A percentile compares a stretch with the other conserved stretches of the same genome.
phyloP scores from a whole-genome alignment of 1,284 basidiomycete genomes.

The Chalciporus sp. region DNA sequence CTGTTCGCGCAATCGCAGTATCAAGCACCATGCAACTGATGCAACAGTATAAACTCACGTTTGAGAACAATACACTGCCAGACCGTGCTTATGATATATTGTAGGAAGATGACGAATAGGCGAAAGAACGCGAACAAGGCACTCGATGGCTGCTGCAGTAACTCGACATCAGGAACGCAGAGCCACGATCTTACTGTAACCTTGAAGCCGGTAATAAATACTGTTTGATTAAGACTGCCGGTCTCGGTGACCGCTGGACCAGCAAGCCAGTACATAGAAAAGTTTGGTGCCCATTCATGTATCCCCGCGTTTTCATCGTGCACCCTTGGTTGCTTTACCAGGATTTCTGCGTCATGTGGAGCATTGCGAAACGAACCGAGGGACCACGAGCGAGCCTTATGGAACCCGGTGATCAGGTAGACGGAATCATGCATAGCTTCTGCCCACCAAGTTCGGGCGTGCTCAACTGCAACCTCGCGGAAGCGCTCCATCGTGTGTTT shows the following conservation, averaged over 20 bases:
- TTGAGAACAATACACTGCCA: too few species aligned
- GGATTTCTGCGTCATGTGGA: not conserved
- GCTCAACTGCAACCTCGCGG: not conserved
- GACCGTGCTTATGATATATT: too few species aligned
- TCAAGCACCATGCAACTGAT: too few species aligned
- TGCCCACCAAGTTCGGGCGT: not conserved
- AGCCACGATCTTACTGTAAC: slow-evolving; percentile 3
- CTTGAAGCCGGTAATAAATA: slow-evolving; percentile 14
- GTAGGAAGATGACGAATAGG: too few species aligned
- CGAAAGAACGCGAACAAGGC: too few species aligned
- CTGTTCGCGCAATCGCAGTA: too few species aligned
- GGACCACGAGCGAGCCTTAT: slow-evolving; percentile 11
- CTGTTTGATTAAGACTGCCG: not conserved
- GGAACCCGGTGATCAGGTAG: slow-evolving; percentile 14
- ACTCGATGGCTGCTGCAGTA: too few species aligned
- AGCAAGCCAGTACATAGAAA: not conserved
- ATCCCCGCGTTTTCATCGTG: not conserved
- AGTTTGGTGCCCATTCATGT: not conserved
- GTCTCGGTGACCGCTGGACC: not conserved
- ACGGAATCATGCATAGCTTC: not conserved
- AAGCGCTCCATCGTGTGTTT: not conserved
- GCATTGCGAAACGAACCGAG: slow-evolving; percentile 7
- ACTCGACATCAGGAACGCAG: too few species aligned
- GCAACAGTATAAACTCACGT: too few species aligned
- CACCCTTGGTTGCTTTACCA: too few species aligned